Conservation (phyloP, 257 asterid genomes). For the Capsicum pubescens region DNA sequence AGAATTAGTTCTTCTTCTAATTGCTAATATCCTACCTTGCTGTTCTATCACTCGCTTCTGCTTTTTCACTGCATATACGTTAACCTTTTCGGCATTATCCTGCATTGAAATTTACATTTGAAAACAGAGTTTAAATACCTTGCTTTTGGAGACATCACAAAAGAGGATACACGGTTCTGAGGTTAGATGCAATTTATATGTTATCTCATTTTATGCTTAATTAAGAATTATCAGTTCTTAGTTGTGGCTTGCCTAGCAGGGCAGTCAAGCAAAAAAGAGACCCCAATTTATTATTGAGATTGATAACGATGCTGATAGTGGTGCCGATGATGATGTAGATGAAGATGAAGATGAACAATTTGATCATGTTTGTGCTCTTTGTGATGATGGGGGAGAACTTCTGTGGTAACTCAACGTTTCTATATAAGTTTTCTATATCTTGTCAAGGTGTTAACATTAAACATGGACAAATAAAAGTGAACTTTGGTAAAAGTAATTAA, state of each 20-base stretch:
- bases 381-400: constrained; percentile 79
- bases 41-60: constrained; percentile 2
- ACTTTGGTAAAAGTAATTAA: not conserved
- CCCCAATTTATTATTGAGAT: constrained; percentile 41
- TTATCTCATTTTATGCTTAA: not conserved
- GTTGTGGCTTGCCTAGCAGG: constrained; percentile 18
- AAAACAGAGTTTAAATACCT: constrained; percentile 50
- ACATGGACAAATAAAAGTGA: not conserved
- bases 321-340: constrained; percentile 39
- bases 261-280: constrained; percentile 38
- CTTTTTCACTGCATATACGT: not conserved
- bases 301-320: constrained; percentile 38
- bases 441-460: not conserved
- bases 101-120: constrained; percentile 28
- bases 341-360: constrained; percentile 43
- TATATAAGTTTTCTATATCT: constrained; percentile 7
- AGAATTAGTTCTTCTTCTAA: constrained; percentile 22
- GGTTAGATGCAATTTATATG: constrained; percentile 43
- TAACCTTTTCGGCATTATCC: not conserved
- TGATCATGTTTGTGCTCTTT: constrained; percentile 62
- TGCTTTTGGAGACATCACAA: constrained; percentile 49
- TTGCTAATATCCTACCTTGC: not conserved
- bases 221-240: not conserved
- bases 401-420: constrained; percentile 52
- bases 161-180: constrained; percentile 42